Conservation (phyloP, 306 rosid species). For the Glycyrrhiza uralensis region DNA sequence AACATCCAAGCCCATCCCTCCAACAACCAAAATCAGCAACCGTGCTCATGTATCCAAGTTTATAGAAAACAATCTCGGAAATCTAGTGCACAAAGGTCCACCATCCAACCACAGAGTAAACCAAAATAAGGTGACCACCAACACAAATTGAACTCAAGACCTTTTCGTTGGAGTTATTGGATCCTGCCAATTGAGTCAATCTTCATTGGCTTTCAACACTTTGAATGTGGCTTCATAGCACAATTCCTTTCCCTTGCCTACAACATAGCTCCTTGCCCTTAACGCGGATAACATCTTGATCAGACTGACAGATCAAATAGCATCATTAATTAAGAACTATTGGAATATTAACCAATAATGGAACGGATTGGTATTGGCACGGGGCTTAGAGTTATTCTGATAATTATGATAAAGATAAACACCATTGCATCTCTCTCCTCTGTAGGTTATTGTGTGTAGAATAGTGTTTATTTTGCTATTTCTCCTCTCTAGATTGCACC, state of each 20-base stretch:
- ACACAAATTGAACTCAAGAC: background rate
- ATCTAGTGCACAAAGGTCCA: too few species aligned
- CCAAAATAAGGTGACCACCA: background rate
- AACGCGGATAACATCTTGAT: background rate
- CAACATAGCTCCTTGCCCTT: background rate
- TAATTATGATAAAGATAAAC: background rate
- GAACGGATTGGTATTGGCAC: background rate
- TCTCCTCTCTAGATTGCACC: background rate
- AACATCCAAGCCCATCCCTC: too few species aligned
- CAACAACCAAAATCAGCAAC: too few species aligned
- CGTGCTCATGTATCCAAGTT: too few species aligned
- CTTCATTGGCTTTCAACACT: background rate
- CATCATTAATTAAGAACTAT: background rate
- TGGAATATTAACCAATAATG: background rate
- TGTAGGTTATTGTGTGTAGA: background rate
- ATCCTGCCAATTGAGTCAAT: background rate
- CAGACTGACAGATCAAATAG: background rate
- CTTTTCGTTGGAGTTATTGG: background rate
- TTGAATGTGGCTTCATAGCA: background rate
- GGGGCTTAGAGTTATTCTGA: background rate
- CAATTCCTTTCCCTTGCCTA: background rate
- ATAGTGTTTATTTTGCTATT: slow-evolving; percentile 4
- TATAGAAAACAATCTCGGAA: too few species aligned
- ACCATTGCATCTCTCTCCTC: background rate
- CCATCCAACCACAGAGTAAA: too few species aligned